These are phyloP conservation scores for Aspergillus quadricinctus DNA, from an alignment of 2,329 filamentous ascomycete genomes.

Conservation along the genomic window DNA sequence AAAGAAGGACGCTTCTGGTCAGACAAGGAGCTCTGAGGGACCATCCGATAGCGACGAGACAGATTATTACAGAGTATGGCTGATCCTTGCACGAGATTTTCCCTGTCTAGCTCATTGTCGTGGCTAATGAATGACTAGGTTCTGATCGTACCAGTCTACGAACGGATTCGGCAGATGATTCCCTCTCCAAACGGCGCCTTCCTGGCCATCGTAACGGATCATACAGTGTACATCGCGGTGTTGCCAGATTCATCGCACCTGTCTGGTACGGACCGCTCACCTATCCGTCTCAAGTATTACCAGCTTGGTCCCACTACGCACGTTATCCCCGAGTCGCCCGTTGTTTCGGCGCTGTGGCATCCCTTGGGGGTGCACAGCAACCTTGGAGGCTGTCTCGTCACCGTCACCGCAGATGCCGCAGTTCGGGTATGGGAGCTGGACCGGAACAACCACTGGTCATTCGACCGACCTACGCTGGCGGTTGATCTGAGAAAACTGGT, in stretches of 20 bases:
- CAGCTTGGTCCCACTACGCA: conserved; percentile 91
- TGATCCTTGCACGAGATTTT: not conserved
- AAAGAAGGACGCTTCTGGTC: conserved; percentile 22
- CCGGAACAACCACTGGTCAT: conserved; percentile 77
- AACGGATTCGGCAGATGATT: conserved; percentile 77
- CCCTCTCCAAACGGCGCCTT: conserved; percentile 79
- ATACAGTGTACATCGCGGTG: conserved; percentile 84
- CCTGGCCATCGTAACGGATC: conserved; percentile 78
- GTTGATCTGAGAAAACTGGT: conserved; percentile 86
- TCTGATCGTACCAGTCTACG: conserved; percentile 72
- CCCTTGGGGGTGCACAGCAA: conserved; percentile 66
- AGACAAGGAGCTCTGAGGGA: conserved; percentile 19
- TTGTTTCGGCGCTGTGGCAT: conserved; percentile 86
- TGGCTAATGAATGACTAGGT: conserved; percentile 46
- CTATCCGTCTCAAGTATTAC: conserved; percentile 78
- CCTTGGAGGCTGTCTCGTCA: conserved; percentile 75
- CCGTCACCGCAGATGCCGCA: conserved; percentile 80
- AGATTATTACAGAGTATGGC: conserved; percentile 27
- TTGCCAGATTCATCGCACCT: conserved; percentile 77
- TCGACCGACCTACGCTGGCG: conserved; percentile 75
- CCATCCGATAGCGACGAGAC: conserved; percentile 31
- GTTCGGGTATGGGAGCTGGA: conserved; percentile 90
- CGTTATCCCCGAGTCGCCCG: conserved; percentile 75
- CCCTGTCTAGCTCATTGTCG: not conserved
- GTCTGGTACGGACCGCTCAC: conserved; percentile 60